These are phyloP conservation scores for Monosporascus cannonballus DNA, from an alignment of 2,329 filamentous ascomycete species.

Conservation along the genomic window DNA sequence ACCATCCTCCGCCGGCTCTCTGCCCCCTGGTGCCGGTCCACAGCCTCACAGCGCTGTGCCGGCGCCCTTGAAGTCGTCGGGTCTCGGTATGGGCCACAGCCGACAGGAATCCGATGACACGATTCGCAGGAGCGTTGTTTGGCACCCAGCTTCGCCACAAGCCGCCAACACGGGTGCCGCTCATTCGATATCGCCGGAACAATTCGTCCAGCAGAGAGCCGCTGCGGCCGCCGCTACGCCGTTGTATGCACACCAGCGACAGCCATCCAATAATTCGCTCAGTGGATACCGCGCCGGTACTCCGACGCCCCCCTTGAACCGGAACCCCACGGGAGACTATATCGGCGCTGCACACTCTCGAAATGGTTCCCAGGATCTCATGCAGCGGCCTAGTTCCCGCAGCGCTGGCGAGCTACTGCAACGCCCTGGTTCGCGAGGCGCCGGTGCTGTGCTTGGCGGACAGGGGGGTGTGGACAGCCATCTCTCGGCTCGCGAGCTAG, in stretches of 20 bases:
- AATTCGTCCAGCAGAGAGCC: conserved; percentile 77
- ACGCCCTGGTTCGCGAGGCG: conserved; percentile 48
- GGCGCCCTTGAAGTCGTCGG: conserved; percentile 12
- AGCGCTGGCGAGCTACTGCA: conserved; percentile 42
- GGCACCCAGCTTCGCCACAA: conserved; percentile 63
- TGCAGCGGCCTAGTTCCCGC: conserved; percentile 50
- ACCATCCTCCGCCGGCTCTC: conserved; percentile 27
- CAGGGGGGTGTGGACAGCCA: conserved; percentile 45
- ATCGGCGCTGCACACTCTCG: conserved; percentile 35
- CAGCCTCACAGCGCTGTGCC: conserved; percentile 3
- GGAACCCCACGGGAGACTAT: conserved; percentile 35
- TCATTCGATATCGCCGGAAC: conserved; percentile 59
- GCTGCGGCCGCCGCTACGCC: conserved; percentile 49
- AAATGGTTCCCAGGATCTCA: conserved; percentile 36
- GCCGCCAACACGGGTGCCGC: conserved; percentile 42
- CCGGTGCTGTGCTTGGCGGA: conserved; percentile 41
- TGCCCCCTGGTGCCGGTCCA: conserved; percentile 13
- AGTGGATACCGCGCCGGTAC: conserved; percentile 32
- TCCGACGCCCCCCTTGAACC: conserved; percentile 37
- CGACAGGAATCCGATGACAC: conserved; percentile 48
- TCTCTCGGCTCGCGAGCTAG: conserved; percentile 81
- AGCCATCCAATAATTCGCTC: conserved; percentile 46
- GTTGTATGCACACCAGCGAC: conserved; percentile 54
- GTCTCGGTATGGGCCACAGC: conserved; percentile 28
- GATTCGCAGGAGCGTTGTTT: conserved; percentile 61